phyloP scores from a whole-genome alignment of 148 eudicot genomes.

The Persicaria maculosa region DNA sequence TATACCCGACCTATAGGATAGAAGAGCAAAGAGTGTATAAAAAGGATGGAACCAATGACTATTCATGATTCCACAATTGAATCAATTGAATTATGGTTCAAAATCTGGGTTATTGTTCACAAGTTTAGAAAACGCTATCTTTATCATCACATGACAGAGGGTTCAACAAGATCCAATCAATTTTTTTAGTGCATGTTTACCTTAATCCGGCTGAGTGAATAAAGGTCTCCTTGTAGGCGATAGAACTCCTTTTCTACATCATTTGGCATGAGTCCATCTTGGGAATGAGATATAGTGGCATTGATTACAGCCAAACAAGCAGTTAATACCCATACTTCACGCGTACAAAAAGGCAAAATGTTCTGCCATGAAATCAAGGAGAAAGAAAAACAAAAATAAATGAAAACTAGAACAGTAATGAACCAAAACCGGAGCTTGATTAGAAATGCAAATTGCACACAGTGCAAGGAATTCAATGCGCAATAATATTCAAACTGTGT shows the following conservation, averaged over 20 bases:
- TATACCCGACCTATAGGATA: too few relatives aligned
- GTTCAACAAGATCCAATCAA: neutral
- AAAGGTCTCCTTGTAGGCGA: conserved; percentile 87
- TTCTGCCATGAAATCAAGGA: conserved; percentile 35
- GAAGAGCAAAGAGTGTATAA: too few relatives aligned
- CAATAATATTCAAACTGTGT: neutral
- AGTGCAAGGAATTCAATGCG: neutral
- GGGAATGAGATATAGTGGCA: conserved; percentile 62
- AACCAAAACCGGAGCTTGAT: neutral
- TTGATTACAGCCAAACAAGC: conserved; percentile 74
- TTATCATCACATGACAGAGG: neutral
- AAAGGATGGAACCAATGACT: too few relatives aligned
- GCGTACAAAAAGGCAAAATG: conserved; percentile 79
- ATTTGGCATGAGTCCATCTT: conserved; percentile 60
- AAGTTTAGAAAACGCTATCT: neutral
- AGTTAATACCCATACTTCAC: conserved; percentile 96
- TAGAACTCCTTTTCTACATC: conserved; percentile 89
- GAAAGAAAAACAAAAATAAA: conserved; percentile 18
- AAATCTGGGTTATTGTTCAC: too few relatives aligned
- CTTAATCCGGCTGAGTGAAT: conserved; percentile 80
- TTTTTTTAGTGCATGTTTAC: conserved; percentile 24
- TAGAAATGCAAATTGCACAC: neutral
- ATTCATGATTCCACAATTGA: too few relatives aligned
- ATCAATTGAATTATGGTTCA: too few relatives aligned
- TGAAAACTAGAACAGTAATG: neutral